phyloP scores from a whole-genome alignment of 1,284 basidiomycete genomes.

The Wallemia mellicola region DNA sequence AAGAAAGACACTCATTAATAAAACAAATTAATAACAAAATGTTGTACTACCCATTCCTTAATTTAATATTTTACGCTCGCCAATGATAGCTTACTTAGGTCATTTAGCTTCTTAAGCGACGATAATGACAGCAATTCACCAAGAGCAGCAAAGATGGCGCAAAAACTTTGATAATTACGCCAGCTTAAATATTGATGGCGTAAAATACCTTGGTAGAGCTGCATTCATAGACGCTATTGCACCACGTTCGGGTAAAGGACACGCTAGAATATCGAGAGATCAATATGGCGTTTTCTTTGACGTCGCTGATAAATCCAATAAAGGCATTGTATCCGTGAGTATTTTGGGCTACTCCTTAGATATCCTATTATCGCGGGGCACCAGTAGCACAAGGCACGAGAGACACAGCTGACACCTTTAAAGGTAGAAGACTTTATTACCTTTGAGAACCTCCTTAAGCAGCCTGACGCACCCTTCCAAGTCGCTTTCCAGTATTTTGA shows the following conservation, averaged over 20 bases:
- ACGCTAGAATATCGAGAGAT: conserved; percentile 47
- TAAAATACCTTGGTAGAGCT: conserved; percentile 42
- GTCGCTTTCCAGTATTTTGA: conserved; percentile 92
- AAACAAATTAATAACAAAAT: background rate
- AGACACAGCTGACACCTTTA: conserved; percentile 36
- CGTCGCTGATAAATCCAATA: background rate
- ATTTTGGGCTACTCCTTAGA: background rate
- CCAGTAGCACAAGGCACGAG: background rate
- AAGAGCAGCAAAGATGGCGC: conserved; percentile 27
- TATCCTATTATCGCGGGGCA: conserved; percentile 2
- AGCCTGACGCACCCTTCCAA: conserved; percentile 78
- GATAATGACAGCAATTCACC: background rate
- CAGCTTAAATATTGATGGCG: conserved; percentile 32
- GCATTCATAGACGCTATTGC: conserved; percentile 80
- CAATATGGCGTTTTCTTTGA: conserved; percentile 38
- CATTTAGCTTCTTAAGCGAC: background rate
- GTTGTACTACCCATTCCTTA: background rate
- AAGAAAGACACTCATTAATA: background rate
- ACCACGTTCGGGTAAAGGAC: conserved; percentile 31
- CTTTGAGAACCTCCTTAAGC: conserved; percentile 63
- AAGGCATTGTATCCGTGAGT: background rate
- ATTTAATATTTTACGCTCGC: background rate
- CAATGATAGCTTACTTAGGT: background rate
- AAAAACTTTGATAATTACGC: conserved; percentile 56
- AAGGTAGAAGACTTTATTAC: conserved; percentile 84